Conservation (phyloP, 208 protist species). For the Trichomonas tenax region DNA sequence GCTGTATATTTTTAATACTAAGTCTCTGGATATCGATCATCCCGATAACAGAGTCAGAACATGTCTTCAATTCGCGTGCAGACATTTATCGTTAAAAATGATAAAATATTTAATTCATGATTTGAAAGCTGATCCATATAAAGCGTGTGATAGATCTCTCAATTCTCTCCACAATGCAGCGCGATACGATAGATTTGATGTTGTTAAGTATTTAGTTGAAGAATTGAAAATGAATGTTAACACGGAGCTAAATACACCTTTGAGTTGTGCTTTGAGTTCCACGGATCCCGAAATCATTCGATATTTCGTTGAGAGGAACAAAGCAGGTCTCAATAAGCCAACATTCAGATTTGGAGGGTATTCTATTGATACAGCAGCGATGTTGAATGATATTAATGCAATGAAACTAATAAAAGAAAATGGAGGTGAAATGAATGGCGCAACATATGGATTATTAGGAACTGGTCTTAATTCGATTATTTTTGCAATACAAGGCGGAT, state of each 20-base stretch:
- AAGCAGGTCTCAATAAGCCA: not conserved
- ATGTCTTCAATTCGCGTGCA: not conserved
- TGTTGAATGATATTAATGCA: not conserved
- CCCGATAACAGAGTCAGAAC: not conserved
- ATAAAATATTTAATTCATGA: not conserved
- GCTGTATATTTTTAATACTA: not conserved
- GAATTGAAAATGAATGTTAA: not conserved
- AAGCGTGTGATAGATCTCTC: not conserved
- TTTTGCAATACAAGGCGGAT: not conserved
- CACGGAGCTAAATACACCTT: not conserved
- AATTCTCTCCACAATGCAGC: not conserved
- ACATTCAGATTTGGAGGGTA: not conserved
- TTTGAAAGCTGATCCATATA: not conserved
- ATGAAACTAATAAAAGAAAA: not conserved
- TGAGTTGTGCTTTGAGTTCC: not conserved
- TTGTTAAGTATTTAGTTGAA: not conserved
- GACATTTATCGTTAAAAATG: not conserved
- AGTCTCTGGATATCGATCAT: not conserved
- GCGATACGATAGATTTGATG: not conserved
- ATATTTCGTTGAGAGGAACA: not conserved
- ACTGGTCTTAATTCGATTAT: not conserved
- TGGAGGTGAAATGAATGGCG: not conserved
- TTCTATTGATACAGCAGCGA: not conserved
- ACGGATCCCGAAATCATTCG: not conserved
- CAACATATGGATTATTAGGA: not conserved